Evolutionary conservation across 768 basidiomycete genomes (phyloP), one percentile per base, ranked within the genome.

Genomic region (Hydnomerulius pinastri): DNA sequence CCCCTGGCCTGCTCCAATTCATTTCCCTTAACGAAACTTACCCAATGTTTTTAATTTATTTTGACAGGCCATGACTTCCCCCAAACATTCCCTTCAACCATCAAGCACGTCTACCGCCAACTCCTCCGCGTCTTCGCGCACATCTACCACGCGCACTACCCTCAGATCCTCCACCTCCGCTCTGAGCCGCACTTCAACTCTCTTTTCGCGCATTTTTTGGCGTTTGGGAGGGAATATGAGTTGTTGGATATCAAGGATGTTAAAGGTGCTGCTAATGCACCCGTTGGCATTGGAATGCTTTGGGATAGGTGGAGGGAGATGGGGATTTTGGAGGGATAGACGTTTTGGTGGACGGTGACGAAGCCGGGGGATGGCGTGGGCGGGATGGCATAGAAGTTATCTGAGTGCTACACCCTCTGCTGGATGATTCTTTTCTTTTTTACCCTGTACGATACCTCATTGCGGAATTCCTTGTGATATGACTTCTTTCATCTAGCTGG

Each of bases 101-200:
- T 88, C 59, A 92, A 92, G 54, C 92, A 95, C 67, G 87, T 98
- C 62, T 98, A 98, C 72, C 91, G 94, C 27, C 95, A 98, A 63
- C 90, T 98, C 29, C 82, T 98, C 48, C 90, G 96, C 41, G 90
- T 98, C 57, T 98, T 98, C 65, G 95, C 96, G 9, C 96, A 98
- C 75, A 83, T 98, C 60, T 98, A 98, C 67, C 88, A 98, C 66
- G 90, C 92, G 8, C 96, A 98, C 64, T 98, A 94, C 65, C 77
- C 79, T 2, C 86, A 90, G 58, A 88, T 98, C 63, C 81, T 98
- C 20, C 93, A 98, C 64, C 81, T 98, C 21, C 90, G 92, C 33
- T 85, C 89, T 9, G 96, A 98, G 64, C 91, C 91, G 0, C 94
- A 96, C 67, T 95, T 96, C 75, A 96, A 96, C 69, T 96, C 93